These are phyloP conservation scores for Trypanosoma lewisi DNA, from an alignment of 208 protist genomes.

Conservation along the genomic window DNA sequence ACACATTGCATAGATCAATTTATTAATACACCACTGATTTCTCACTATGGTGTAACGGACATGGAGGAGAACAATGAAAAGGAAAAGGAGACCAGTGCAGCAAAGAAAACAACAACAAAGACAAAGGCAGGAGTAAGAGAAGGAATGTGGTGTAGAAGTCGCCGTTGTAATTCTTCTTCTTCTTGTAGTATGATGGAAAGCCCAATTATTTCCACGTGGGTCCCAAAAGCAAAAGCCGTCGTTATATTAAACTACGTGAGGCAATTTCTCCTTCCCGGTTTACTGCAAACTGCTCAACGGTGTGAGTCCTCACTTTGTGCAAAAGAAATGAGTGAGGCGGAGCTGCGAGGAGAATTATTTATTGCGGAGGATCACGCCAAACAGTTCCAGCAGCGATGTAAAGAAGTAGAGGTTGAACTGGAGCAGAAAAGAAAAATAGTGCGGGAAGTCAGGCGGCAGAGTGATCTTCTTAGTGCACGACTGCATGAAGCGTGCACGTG, in stretches of 20 bases:
- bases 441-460: constrained; percentile 11
- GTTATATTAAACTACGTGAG: constrained; percentile 12
- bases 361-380: constrained; percentile 18
- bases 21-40: constrained; percentile 2
- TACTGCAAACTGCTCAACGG: constrained; percentile 4
- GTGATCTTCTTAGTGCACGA: constrained; percentile 7
- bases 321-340: background rate
- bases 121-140: background rate
- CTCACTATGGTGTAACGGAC: constrained; percentile 9
- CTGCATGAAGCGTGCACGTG: constrained; percentile 16
- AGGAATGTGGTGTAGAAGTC: background rate
- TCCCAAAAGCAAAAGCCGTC: constrained; percentile 7
- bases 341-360: constrained; percentile 1
- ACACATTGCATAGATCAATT: background rate
- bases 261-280: constrained; percentile 11
- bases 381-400: constrained; percentile 15
- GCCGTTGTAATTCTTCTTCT: background rate
- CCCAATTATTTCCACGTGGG: constrained; percentile 12
- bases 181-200: constrained; percentile 18
- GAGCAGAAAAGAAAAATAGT: constrained; percentile 9
- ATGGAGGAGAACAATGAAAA: background rate
- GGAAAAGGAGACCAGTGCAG: too few species aligned
- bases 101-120: background rate
- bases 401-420: constrained; percentile 13
- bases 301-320: background rate